phyloP scores from a whole-genome alignment of 805 yeast genomes.

The Yueomyces sinensis region DNA sequence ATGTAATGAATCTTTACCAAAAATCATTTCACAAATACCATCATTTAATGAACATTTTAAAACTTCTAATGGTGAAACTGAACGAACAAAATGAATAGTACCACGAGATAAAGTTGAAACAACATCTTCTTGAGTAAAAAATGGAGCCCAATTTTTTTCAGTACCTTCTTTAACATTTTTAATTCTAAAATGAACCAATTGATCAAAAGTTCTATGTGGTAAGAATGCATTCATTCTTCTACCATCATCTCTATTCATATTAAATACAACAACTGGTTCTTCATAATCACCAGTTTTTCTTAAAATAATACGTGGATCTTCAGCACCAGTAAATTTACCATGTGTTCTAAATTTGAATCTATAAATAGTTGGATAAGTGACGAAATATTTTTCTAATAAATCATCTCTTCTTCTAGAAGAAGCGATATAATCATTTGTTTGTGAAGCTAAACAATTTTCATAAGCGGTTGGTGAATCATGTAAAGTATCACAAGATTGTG shows the following conservation, averaged over 20 bases:
- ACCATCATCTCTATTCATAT: constrained; percentile 1
- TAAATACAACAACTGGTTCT: constrained; percentile 6
- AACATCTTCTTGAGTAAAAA: constrained; percentile 3
- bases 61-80: constrained; percentile 6
- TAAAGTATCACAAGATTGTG: not conserved
- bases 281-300: constrained; percentile 2
- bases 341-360: constrained; percentile 4
- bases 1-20: constrained; percentile 3
- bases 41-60: constrained; percentile 12
- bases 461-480: constrained; percentile 6
- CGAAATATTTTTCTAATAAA: constrained; percentile 3
- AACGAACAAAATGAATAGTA: constrained; percentile 9
- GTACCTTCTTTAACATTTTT: not conserved
- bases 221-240: constrained; percentile 2
- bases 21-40: constrained; percentile 9
- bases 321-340: constrained; percentile 7
- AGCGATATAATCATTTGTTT: constrained; percentile 8
- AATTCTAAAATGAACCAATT: not conserved
- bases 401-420: constrained; percentile 2
- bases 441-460: constrained; percentile 11
- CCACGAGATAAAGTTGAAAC: constrained; percentile 11
- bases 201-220: constrained; percentile 4
- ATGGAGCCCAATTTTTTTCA: constrained; percentile 8
- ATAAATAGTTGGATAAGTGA: constrained; percentile 6
- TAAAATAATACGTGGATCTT: constrained; percentile 7